A percentile compares a stretch with the other conserved stretches of the same genome.
phyloP scores from a whole-genome alignment of 2,329 filamentous ascomycete genomes.

The Pseudopithomyces chartarum region DNA sequence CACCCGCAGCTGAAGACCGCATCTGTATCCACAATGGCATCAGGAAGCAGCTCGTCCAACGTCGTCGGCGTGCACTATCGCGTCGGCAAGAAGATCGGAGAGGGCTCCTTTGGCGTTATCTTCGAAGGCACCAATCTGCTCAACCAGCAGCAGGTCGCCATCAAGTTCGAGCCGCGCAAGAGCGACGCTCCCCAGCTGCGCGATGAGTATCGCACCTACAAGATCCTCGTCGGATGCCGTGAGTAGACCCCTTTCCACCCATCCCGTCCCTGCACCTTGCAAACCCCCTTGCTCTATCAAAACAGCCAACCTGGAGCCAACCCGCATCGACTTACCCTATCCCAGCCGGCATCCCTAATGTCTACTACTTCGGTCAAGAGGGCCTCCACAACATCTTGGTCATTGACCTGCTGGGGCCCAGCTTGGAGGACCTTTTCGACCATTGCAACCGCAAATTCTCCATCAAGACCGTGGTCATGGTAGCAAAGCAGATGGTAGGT shows the following conservation, averaged over 20 bases:
- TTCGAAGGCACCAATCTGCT: conserved; percentile 98
- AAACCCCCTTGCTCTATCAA: not conserved
- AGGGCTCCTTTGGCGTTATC: conserved; percentile 97
- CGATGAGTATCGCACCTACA: conserved; percentile 99
- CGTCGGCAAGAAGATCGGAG: conserved; percentile 99
- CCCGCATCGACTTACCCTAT: conserved; percentile 39
- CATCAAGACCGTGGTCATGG: conserved; percentile 98
- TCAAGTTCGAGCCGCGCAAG: conserved; percentile 99
- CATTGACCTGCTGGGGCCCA: conserved; percentile 93
- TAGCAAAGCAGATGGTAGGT: conserved; percentile 94
- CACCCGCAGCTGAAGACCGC: conserved; percentile 11
- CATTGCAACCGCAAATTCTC: conserved; percentile 94
- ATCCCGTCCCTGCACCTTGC: conserved; percentile 6
- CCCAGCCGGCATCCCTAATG: conserved; percentile 94
- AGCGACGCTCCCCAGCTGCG: conserved; percentile 96
- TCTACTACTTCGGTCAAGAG: conserved; percentile 99
- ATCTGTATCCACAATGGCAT: conserved; percentile 65
- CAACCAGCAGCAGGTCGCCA: conserved; percentile 98
- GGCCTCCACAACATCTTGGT: conserved; percentile 98
- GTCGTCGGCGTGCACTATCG: conserved; percentile 98
- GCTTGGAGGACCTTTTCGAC: conserved; percentile 95
- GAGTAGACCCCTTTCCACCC: conserved; percentile 56
- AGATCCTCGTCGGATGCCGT: conserved; percentile 99
- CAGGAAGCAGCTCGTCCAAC: conserved; percentile 90
- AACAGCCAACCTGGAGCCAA: not conserved